Evolutionary conservation across 129 eudicot species (phyloP), one percentile per base, ranked within the genome.

Genomic region (Centella asiatica): DNA sequence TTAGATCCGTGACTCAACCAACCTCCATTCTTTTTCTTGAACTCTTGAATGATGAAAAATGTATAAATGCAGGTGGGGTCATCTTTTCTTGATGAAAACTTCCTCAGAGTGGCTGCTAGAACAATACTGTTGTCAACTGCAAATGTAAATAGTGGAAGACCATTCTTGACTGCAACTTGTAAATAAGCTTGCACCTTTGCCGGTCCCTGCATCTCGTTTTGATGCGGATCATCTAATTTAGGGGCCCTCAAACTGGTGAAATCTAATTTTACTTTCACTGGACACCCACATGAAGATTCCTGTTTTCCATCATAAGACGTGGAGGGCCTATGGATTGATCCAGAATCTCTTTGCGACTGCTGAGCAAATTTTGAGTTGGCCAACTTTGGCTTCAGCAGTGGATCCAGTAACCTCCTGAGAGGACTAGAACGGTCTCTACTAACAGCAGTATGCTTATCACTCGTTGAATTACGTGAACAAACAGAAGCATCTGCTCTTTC

Each of bases 81-180:
- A 37, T 34, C 69, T 73, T 83, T 81, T n/a, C 57, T 67, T 5
- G 80, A 72, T 61, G 81, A 79, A 64, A 75, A 66, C 54, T 69
- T 81, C 50, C 74, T 80, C 46, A 80, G 57, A 0, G 95, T 85
- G 62, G 97, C 95, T 51, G 84, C 88, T 57, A 83, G 79, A 59
- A 83, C 74, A 47, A 85, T 85, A 23, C 74, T 72, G 47, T 66
- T 80, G 75, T 83, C 92, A 64, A 85, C 88, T 28, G 97, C 90
- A 78, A 89, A 85, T 6, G 86, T 89, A 60, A 80, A 89, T 36
- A 85, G 65, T 65, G 93, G 95, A 32, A 86, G 83, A 25, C 78
- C 92, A 44, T 85, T 80, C 65, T 83, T 89, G 32, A 81, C 75
- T 24, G 97, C 75, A 49, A 83, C 79, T 70, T 83, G 95, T 28